Evolutionary conservation across 306 rosid species (phyloP), one percentile per base, ranked within the genome.

Genomic region (Ormosia semicastrata): DNA sequence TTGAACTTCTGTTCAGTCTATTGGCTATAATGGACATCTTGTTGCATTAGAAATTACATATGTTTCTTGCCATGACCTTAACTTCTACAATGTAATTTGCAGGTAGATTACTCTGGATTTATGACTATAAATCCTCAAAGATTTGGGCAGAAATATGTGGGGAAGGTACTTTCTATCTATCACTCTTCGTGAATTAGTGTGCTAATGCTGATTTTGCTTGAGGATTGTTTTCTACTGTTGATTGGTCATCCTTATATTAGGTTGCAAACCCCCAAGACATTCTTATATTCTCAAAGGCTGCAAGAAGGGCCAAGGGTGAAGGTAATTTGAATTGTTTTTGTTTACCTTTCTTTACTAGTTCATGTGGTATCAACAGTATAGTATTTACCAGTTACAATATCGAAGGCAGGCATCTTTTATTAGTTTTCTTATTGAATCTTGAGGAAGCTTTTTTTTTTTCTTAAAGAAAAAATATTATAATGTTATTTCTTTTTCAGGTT

Each of bases 201-300:
- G 81, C 57, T 83, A 63, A 15, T 75, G 66, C 73, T 43, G 49
- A 73, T 65, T 85, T 83, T 79, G 71, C 79, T 57, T 66, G 44
- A 44, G 69, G 74, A 46, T 77, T 81, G 54, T 71, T 84, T 78
- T 87, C 58, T 71, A 57, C 62, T 82, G 58, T 75, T 57, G 71
- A 84, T 59, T 41, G 54, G 18, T 65, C 76, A 44, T 78, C 64
- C 67, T 77, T 74, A 43, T 85, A 56, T 77, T 80, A 95, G 99
- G 99, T 95, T 69, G 99, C 99, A 73, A 95, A 95, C 76, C 99
- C 99, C 46, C 99, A 95, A 86, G 99, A 93, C 87, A 93, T 95
- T 87, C 98, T 95, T 79, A 93, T 95, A 84, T 95, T 93, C 88
- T 92, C 97, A 33, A 95, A 95, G 95, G 95, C 96, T 76, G 75